Percentiles rank a stretch among this genome's conserved stretches.
phyloP scores from a whole-genome alignment of 176 grass and related monocot species.

The Zoysia japonica region DNA sequence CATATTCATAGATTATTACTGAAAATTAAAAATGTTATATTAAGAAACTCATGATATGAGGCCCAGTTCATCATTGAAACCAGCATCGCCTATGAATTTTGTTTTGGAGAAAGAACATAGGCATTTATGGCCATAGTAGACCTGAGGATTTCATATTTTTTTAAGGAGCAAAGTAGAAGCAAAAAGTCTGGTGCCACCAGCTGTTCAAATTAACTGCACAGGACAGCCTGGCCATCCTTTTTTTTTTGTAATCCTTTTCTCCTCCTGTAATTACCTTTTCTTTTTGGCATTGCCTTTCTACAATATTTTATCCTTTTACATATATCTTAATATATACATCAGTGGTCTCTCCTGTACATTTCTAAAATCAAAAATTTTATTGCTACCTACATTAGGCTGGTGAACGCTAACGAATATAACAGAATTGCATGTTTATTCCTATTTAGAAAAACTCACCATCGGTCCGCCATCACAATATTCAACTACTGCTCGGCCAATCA shows the following conservation, averaged over 20 bases:
- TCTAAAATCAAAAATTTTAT: background rate
- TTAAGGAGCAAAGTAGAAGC: background rate
- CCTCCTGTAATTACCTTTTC: no score
- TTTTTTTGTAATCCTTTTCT: no score
- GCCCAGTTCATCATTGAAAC: background rate
- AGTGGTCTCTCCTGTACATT: background rate
- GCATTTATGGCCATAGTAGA: background rate
- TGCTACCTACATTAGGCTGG: background rate
- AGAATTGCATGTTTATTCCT: background rate
- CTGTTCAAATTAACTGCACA: slow-evolving; percentile 5
- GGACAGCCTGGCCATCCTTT: background rate
- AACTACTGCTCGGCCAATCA: slow-evolving; percentile 88
- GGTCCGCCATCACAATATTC: slow-evolving; percentile 80
- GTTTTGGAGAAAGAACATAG: background rate
- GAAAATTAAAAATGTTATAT: background rate
- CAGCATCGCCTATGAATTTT: background rate
- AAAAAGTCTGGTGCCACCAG: background rate
- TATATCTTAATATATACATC: background rate
- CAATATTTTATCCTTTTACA: no score
- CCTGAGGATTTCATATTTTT: background rate
- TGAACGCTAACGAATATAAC: background rate
- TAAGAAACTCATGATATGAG: background rate
- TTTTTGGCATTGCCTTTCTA: no score
- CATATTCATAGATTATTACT: slow-evolving; percentile 16
- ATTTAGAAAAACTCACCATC: slow-evolving; percentile 57